Base-by-base conservation (phyloP, 805 yeast species). In the Hanseniaspora guilliermondii region DNA sequence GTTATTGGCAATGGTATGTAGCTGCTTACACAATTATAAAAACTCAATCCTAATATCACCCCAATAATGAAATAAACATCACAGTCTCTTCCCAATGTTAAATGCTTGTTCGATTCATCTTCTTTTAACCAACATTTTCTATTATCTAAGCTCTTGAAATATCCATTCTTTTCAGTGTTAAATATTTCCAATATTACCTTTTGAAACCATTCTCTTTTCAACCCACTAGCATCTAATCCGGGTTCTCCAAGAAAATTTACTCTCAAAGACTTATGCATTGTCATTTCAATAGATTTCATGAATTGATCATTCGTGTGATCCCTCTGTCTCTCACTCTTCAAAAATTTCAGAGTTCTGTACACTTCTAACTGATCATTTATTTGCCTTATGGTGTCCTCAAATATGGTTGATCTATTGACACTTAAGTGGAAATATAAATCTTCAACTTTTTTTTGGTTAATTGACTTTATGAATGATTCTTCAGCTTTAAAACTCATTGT, bases 221-320 rank as follows among this genome's bases (percentile, higher is more conserved):
- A 73, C 0, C 98, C 98, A 2, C 98, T 97, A 0, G 88, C 97
- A 70, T 91, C 98, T 22, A 91, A 77, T 0, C 97, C 98, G 0
- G 89, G 94, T 63, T 91, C 98, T 56, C 82, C 82, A 4, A 83
- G 70, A 65, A 93, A 91, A 61, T 85, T 89, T 8, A 93, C 83
- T 58, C 79, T 76, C 32, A 91, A 67, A 1, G 87, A 77, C 62
- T 89, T 88, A 60, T 83, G 80, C 56, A 88, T 71, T 61, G 85
- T 86, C 30, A 47, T 33, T 7, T 37, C 50, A n/a, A 35, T 6
- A n/a, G n/a, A 17, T 3, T 47, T 36, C 37, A 24, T 3, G 5
- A 24, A 11, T n/a, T 6, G 2, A 16, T 33, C 32, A 22, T 14
- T 35, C 7, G 19, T 9, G 17, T 21, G 4, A 9, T 36, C 25